Conservation (phyloP, 306 rosid genomes). For the Casuarina glauca region DNA sequence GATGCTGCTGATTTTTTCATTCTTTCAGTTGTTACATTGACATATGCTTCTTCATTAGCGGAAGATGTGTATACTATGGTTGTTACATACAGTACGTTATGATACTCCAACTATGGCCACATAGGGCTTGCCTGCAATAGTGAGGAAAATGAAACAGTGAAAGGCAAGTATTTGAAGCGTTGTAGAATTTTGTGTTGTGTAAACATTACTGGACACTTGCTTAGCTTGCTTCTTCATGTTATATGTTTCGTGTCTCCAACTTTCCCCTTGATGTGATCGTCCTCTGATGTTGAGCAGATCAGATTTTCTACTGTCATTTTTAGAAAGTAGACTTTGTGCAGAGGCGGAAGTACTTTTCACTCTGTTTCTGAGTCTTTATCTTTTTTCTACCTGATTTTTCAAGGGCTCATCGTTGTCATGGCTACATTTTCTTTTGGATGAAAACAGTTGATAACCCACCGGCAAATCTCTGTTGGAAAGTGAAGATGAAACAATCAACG, state of each 20-base stretch:
- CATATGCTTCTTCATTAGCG: neutral
- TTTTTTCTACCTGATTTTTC: neutral
- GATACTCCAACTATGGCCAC: slow-evolving; percentile 10
- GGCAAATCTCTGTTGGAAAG: neutral
- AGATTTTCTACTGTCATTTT: slow-evolving; percentile 33
- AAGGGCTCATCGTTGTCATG: neutral
- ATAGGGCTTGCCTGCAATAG: neutral
- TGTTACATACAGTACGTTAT: neutral
- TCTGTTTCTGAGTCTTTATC: neutral
- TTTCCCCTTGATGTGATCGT: neutral
- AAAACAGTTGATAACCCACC: neutral
- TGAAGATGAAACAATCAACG: too few species aligned
- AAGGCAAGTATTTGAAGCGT: slow-evolving; percentile 6
- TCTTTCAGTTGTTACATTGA: slow-evolving; percentile 32
- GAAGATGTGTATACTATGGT: neutral
- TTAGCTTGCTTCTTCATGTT: slow-evolving; percentile 25
- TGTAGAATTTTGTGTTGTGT: slow-evolving; percentile 3
- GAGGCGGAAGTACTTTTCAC: slow-evolving; percentile 24
- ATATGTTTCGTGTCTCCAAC: slow-evolving; percentile 20
- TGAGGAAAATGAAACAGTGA: slow-evolving; percentile 12
- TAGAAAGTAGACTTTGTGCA: slow-evolving; percentile 30
- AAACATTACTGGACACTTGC: slow-evolving; percentile 13
- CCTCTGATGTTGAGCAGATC: slow-evolving; percentile 2
- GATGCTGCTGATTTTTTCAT: slow-evolving; percentile 42
- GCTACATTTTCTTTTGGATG: neutral